Evolutionary conservation across 768 basidiomycete species (phyloP).

Genomic region (Suillus lakei): DNA sequence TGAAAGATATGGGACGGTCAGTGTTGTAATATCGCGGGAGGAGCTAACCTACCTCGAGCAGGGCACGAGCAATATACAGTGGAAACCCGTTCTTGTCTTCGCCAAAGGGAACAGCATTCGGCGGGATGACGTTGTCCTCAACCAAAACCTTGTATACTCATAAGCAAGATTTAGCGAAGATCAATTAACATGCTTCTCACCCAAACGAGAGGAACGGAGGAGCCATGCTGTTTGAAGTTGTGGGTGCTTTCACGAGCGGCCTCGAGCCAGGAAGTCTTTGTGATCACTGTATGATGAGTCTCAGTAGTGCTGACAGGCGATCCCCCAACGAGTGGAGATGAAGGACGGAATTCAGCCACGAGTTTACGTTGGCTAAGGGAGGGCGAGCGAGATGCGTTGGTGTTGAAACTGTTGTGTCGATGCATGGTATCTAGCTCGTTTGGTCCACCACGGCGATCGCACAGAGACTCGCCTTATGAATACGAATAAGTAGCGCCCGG

Average conservation of each 20-base stretch:
- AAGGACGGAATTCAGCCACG: neutral
- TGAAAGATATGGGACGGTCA: constrained; percentile 8
- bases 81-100: constrained; percentile 34
- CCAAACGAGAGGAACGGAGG: constrained; percentile 37
- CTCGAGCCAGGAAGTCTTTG: constrained; percentile 25
- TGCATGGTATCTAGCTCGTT: neutral
- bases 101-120: constrained; percentile 39
- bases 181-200: constrained; percentile 16
- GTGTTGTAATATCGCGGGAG: neutral
- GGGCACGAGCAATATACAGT: constrained; percentile 35
- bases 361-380: constrained; percentile 5
- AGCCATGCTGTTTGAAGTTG: constrained; percentile 32
- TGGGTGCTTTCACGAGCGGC: constrained; percentile 35
- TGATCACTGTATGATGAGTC: constrained; percentile 2
- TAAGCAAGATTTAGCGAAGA: neutral
- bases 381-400: neutral
- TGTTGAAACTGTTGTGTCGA: neutral
- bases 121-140: constrained; percentile 35
- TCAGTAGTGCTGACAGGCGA: neutral
- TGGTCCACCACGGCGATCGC: neutral
- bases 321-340: constrained; percentile 1
- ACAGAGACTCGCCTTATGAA: constrained; percentile 1
- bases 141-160: constrained; percentile 27
- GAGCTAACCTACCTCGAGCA: constrained; percentile 22
- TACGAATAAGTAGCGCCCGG: constrained; percentile 1